Conservation (phyloP, 108 stramenopile species). For the Asterionellopsis glacialis region DNA sequence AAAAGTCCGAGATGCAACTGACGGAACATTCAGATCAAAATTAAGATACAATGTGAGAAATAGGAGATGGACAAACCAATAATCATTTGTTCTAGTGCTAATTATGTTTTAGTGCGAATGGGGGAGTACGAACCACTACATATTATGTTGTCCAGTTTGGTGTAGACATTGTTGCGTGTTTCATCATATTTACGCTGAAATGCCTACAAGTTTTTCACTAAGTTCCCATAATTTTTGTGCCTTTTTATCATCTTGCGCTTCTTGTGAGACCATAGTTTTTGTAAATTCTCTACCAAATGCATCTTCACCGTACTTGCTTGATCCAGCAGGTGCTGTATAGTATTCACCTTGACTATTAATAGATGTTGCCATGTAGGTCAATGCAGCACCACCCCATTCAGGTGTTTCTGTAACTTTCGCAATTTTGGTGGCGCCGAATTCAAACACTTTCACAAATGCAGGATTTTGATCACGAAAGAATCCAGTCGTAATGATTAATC, state of each 20-base stretch:
- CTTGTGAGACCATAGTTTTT: slow-evolving; percentile 48
- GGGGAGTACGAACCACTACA: too few relatives aligned
- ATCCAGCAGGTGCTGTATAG: slow-evolving; percentile 59
- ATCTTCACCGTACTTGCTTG: slow-evolving; percentile 69
- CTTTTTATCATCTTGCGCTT: slow-evolving; percentile 68
- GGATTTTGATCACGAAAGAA: slow-evolving; percentile 89
- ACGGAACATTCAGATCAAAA: too few relatives aligned
- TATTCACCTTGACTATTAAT: slow-evolving; percentile 42
- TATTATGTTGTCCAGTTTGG: too few relatives aligned
- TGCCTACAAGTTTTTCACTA: slow-evolving; percentile 63
- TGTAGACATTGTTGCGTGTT: too few relatives aligned
- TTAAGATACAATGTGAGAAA: too few relatives aligned
- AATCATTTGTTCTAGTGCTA: too few relatives aligned
- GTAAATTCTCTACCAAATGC: slow-evolving; percentile 74
- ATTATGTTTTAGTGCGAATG: too few relatives aligned
- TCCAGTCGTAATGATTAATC: slow-evolving; percentile 74
- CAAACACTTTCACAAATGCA: slow-evolving; percentile 69
- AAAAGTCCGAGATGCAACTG: too few relatives aligned
- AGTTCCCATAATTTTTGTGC: slow-evolving; percentile 68
- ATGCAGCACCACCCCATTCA: slow-evolving; percentile 70
- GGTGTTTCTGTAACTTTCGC: slow-evolving; percentile 64
- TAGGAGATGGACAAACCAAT: too few relatives aligned
- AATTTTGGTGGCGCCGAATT: slow-evolving; percentile 62
- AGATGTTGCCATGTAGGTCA: slow-evolving; percentile 61
- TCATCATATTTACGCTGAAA: not conserved